Conservation (phyloP, 345 rosid species). For the Eucalyptus globulus region DNA sequence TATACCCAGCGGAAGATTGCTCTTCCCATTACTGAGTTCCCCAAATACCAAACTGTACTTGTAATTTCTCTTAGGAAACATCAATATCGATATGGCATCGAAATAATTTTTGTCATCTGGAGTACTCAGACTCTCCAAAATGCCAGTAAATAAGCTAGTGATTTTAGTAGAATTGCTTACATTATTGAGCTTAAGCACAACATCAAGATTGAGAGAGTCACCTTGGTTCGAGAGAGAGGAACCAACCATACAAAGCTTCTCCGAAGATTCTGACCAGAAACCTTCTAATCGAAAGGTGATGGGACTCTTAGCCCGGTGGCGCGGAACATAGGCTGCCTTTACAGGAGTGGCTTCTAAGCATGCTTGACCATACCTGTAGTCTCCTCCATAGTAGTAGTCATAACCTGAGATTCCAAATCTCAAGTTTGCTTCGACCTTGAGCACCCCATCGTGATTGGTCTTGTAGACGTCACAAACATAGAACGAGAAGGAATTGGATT, state of each 20-base stretch:
- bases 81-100: slow-evolving; percentile 21
- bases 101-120: slow-evolving; percentile 4
- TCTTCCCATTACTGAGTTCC: neutral
- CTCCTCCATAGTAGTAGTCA: neutral
- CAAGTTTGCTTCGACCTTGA: slow-evolving; percentile 1
- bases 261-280: slow-evolving; percentile 26
- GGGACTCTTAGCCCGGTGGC: neutral
- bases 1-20: neutral
- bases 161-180: slow-evolving; percentile 3
- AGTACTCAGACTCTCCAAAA: slow-evolving; percentile 18
- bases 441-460: neutral
- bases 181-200: slow-evolving; percentile 25
- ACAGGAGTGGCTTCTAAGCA: neutral
- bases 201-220: neutral
- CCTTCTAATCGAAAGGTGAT: slow-evolving; percentile 21
- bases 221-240: neutral
- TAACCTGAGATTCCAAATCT: neutral
- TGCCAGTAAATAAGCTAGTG: slow-evolving; percentile 28
- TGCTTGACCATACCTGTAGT: neutral
- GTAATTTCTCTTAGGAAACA: slow-evolving; percentile 9
- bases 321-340: neutral
- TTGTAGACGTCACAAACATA: neutral
- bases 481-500: neutral
- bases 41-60: neutral
- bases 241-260: slow-evolving; percentile 44